Evolutionary conservation across 805 yeast genomes (phyloP).

Genomic region (Lipomyces sp.): DNA sequence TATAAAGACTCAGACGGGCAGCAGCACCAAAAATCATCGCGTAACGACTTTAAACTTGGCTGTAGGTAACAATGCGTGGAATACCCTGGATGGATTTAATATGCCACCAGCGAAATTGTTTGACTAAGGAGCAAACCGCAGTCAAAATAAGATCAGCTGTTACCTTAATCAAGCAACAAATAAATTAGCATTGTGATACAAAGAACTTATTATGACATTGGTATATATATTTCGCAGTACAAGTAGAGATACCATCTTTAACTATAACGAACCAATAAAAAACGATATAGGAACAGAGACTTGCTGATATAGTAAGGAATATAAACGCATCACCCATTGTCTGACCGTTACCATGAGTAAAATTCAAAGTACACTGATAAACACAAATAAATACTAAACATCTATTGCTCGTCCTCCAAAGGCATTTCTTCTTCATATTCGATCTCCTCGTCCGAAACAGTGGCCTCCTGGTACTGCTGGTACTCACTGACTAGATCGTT

Average conservation of each 20-base stretch:
- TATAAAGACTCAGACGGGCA: too few relatives aligned
- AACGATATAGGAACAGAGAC: background rate
- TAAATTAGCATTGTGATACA: background rate
- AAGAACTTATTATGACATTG: background rate
- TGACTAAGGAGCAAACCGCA: background rate
- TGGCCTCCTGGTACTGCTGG: conserved; percentile 92
- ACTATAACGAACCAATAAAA: background rate
- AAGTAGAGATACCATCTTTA: background rate
- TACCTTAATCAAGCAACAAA: background rate
- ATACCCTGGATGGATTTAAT: too few relatives aligned
- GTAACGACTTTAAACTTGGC: too few relatives aligned
- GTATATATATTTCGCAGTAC: background rate
- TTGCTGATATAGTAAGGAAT: background rate
- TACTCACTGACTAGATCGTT: conserved; percentile 87
- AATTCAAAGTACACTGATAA: background rate
- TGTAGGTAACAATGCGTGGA: too few relatives aligned
- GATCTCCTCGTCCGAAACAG: conserved; percentile 74
- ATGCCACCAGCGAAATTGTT: background rate
- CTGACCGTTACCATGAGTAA: background rate
- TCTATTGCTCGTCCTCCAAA: conserved; percentile 36
- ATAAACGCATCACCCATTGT: background rate
- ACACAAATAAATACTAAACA: background rate
- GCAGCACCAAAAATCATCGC: too few relatives aligned
- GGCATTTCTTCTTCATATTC: conserved; percentile 55
- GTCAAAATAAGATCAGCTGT: background rate